Evolutionary conservation across 1,139 yeast species (phyloP), one percentile per base, ranked within the genome.

Genomic region (Diutina pseudorugosa): DNA sequence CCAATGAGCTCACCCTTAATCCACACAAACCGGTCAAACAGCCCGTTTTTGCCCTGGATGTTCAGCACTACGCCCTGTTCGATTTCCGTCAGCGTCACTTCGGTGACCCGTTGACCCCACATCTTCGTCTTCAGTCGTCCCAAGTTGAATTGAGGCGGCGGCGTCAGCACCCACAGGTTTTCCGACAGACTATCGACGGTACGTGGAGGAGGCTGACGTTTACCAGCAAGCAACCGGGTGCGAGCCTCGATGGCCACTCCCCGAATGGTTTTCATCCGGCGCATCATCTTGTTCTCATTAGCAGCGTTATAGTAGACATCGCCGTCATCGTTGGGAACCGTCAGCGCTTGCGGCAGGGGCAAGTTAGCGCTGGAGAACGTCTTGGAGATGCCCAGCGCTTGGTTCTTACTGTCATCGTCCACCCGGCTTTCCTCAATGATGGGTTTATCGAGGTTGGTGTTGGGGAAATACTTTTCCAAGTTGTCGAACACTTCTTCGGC

Each of bases 1-100:
- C 99, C 99, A 55, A 94, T 89, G 57, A 93, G 74, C 62, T 91
- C 98, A 73, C 99, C 99, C 64, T 90, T 90, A 52, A 94, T 87
- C 99, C 99, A 94, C 0, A 93, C 94, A 72, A 91, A 90, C 66
- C 89, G 95, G 60, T 85, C 85, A 60, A 80, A 80, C 50, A 80
- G 79, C 11, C 93, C 94, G 52, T 69, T 66, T 54, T 78, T 80
- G 59, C 77, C 84, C 19, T 86, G 71, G 52, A 84, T 65, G 52
- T 80, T 80, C 57, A 83, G 79, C 12, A 82, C 79, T 58, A 73
- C 74, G 1, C 82, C 83, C 23, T 14, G 49, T 49, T 79, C 79
- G 53, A 81, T 77, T 55, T 83, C 84, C 36, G 77, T 79, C 1
- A 94, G 83, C 0, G 94, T 90, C 52, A 94, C 94, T 68, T 94